Conservation (phyloP, 2,329 filamentous ascomycete genomes). For the Hymenoscyphus occultus region DNA sequence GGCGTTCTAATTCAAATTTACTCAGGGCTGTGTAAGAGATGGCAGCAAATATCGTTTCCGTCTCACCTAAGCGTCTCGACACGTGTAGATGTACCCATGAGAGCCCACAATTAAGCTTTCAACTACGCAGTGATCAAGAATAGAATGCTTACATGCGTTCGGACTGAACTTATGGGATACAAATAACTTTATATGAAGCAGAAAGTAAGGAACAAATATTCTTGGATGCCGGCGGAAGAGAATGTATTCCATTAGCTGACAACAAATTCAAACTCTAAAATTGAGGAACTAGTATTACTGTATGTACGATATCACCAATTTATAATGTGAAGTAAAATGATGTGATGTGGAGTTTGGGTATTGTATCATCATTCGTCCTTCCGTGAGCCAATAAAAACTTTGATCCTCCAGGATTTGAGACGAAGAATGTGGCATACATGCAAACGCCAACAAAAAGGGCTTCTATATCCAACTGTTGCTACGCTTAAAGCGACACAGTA, state of each 20-base stretch:
- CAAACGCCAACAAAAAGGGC: background rate
- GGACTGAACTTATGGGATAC: background rate
- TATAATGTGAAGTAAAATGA: background rate
- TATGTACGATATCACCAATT: background rate
- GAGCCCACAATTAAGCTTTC: background rate
- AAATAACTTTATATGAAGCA: background rate
- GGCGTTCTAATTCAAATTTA: too few species aligned
- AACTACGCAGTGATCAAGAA: background rate
- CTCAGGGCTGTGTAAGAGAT: background rate
- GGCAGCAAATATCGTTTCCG: background rate
- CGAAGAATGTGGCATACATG: background rate
- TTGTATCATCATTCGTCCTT: background rate
- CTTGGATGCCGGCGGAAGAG: too few species aligned
- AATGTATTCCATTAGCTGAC: too few species aligned
- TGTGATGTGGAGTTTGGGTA: background rate
- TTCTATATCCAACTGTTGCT: background rate
- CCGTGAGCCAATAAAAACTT: background rate
- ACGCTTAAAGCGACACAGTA: background rate
- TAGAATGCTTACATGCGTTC: background rate
- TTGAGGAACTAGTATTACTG: too few species aligned
- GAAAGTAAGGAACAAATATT: background rate
- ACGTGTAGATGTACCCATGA: background rate
- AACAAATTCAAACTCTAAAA: too few species aligned
- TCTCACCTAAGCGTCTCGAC: background rate
- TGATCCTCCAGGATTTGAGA: slow-evolving; percentile 1